Evolutionary conservation across 345 rosid genomes (phyloP), one percentile per base, ranked within the genome.

Genomic region (Sonneratia alba): DNA sequence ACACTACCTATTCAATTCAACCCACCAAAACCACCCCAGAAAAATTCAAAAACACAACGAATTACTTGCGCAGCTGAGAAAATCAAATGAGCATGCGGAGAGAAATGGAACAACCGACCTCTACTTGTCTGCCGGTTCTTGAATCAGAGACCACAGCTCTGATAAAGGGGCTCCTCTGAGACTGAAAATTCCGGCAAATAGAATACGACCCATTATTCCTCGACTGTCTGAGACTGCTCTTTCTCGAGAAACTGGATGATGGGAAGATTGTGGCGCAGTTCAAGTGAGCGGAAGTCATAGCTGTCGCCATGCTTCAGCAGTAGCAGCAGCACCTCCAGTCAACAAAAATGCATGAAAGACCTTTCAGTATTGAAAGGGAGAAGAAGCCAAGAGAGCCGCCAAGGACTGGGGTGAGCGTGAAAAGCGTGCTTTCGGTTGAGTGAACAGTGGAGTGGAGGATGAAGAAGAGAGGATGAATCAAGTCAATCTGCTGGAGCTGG

Each of bases 201-300:
- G 76, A 77, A 43, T 78, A 42, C 59, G 75, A 78, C 51, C 73
- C 77, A 70, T 40, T 22, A 62, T 80, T 74, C 65, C 16, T 57
- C 43, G 73, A 57, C 19, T 77, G 78, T 69, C 81, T 42, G 66
- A 72, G 27, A 70, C 37, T 70, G 57, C 45, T 74, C 82, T 77
- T 82, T 21, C 72, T 49, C 66, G 69, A 84, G 69, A 79, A 74
- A 80, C 69, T 19, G 74, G 55, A 55, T 63, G 83, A 67, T 47
- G 85, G 65, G 72, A 72, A 65, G 69, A 75, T 57, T 48, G 55
- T 76, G 61, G 81, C 81, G 82, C 86, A 81, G 78, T 80, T 74
- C 67, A 85, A 80, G 53, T 84, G 86, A 71, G 81, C 78, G 66
- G 89, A 83, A 77, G 82, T 84, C 83, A 88, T 83, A 24, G 81